Base-by-base conservation (phyloP, 495 filamentous ascomycete genomes). In the Clohesyomyces aquaticus region DNA sequence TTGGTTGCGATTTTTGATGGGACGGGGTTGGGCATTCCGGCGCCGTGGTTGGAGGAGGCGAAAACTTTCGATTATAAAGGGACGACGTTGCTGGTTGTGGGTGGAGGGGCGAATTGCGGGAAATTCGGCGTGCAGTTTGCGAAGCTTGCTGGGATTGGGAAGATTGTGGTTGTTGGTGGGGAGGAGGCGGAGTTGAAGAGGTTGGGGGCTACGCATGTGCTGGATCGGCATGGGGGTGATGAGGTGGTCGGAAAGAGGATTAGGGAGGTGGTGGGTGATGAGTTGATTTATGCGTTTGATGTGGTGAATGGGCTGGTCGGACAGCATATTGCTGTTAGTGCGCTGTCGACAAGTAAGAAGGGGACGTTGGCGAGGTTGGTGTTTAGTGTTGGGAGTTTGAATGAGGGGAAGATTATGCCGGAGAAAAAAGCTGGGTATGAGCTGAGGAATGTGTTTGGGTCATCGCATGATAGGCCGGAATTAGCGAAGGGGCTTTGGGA, bases 271-370 rank as follows among this genome's bases (percentile, higher is more conserved):
- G 71, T 73, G 0, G 72, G 71, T 25, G 74, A 77, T 29, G 71
- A 74, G 3, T 49, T 77, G 1, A 29, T 74, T 1, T 75, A 77
- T 29, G 72, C 66, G 1, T 72, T 63, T 57, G 73, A 77, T 47
- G 43, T 65, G 0, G 59, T 77, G 45, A 74, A 70, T 27, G 29
- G 54, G 2, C 57, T 58, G 0, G 61, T 49, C 4, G 59, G 38
- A 4, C 69, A 69, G 14, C 38, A 42, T 14, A 50, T 77, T 21
- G 74, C 64, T 18, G 50, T 76, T 4, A 69, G 68, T 16, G 62
- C 67, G 1, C 68, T 77, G 3, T 75, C 76, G 11, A 68, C 23
- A 27, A 56, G 18, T 14, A 73, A 73, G 61, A 69, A 52, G 32
- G 74, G 73, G 1, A 69, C 68, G 18, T 46, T 76, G 3, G 74